A percentile compares a stretch with the other conserved stretches of the same genome.
Evolutionary conservation across 148 eudicot genomes (phyloP).

Genomic region (Euryodendron excelsum): DNA sequence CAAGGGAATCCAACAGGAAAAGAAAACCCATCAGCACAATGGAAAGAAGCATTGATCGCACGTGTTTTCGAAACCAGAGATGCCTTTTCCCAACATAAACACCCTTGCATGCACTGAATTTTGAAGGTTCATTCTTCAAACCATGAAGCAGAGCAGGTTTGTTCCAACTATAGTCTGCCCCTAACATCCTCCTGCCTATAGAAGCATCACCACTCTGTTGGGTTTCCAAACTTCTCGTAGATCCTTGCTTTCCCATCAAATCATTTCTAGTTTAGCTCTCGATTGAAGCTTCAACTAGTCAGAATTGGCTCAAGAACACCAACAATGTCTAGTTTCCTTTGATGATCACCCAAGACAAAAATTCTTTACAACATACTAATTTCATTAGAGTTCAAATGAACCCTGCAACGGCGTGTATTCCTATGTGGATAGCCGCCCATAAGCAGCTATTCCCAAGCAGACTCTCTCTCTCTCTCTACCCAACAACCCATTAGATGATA

Average conservation of each 20-base stretch:
- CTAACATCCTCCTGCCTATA: constrained; percentile 43
- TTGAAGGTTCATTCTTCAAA: constrained; percentile 38
- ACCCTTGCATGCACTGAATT: constrained; percentile 43
- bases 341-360: neutral
- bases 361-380: neutral
- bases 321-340: no score
- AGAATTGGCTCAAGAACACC: neutral
- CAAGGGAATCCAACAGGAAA: constrained; percentile 67
- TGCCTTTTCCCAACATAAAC: constrained; percentile 50
- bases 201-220: constrained; percentile 27
- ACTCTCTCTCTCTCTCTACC: neutral
- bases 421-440: neutral
- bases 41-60: constrained; percentile 46
- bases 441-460: neutral
- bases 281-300: neutral
- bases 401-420: neutral
- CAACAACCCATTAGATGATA: constrained; percentile 7
- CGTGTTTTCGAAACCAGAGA: constrained; percentile 47
- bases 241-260: constrained; percentile 53
- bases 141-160: constrained; percentile 37
- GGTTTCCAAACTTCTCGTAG: constrained; percentile 37
- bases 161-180: constrained; percentile 33
- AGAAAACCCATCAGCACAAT: constrained; percentile 46
- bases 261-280: neutral
- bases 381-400: neutral